Evolutionary conservation across 2,329 filamentous ascomycete species (phyloP).

Genomic region (Teratosphaeria nubilosa): DNA sequence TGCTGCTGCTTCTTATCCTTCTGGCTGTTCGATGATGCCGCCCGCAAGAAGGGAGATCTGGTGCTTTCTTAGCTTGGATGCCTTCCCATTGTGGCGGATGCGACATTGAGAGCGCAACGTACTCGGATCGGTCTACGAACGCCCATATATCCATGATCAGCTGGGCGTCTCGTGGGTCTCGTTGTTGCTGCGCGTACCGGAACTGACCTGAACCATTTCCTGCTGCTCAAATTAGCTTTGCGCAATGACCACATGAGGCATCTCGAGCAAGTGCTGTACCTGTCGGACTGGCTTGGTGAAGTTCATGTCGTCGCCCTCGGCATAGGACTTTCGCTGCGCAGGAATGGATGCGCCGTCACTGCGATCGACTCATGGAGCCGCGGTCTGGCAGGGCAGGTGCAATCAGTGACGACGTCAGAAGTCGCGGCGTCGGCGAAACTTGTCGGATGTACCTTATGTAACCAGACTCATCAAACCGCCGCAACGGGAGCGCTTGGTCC

Average conservation of each 20-base stretch:
- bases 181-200: conserved; percentile 54
- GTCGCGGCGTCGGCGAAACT: neutral
- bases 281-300: conserved; percentile 35
- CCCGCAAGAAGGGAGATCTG: conserved; percentile 80
- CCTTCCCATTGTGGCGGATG: neutral
- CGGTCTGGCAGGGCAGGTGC: neutral
- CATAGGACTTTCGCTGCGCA: neutral
- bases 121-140: conserved; percentile 28
- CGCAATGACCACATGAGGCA: too few species aligned
- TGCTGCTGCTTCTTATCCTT: conserved; percentile 19
- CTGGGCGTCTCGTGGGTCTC: conserved; percentile 16
- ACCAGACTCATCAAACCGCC: neutral
- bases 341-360: neutral
- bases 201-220: conserved; percentile 94
- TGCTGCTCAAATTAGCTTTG: conserved; percentile 30
- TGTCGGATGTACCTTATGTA: neutral
- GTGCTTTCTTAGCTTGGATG: conserved; percentile 43
- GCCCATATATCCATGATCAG: conserved; percentile 29
- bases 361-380: neutral
- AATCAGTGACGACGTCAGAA: neutral
- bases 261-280: conserved; percentile 23
- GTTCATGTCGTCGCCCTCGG: conserved; percentile 26
- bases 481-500: neutral
- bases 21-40: conserved; percentile 39
- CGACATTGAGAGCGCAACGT: neutral